Conservation (phyloP, 1,284 basidiomycete species). For the Apiotrichum sp. region DNA sequence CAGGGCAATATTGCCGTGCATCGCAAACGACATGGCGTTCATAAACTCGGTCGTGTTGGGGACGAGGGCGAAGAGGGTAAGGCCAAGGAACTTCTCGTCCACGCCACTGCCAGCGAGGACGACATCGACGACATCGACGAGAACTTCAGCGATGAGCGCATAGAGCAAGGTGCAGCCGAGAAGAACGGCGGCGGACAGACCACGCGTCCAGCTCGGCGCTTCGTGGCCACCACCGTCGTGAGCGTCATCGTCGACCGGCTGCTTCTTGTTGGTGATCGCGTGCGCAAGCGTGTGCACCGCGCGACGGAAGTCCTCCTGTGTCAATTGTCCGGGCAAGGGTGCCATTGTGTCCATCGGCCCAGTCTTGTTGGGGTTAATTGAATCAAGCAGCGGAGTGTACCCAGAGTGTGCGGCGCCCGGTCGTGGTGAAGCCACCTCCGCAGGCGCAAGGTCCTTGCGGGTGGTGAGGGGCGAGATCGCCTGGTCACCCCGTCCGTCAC, state of each 20-base stretch:
- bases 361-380: slow-evolving; percentile 49
- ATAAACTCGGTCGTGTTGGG: slow-evolving; percentile 99
- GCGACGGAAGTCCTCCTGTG: slow-evolving; percentile 78
- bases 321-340: slow-evolving; percentile 59
- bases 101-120: slow-evolving; percentile 88
- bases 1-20: slow-evolving; percentile 94
- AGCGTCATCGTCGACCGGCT: slow-evolving; percentile 8
- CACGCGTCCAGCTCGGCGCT: slow-evolving; percentile 89
- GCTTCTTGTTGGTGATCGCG: neutral
- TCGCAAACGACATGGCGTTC: slow-evolving; percentile 99
- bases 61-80: slow-evolving; percentile 93
- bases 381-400: slow-evolving; percentile 68
- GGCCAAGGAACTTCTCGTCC: slow-evolving; percentile 94
- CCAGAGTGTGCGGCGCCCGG: slow-evolving; percentile 14
- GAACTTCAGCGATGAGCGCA: slow-evolving; percentile 90
- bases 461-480: neutral
- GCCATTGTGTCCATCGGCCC: slow-evolving; percentile 24
- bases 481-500: neutral
- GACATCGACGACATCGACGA: slow-evolving; percentile 93
- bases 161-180: slow-evolving; percentile 89
- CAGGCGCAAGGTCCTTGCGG: neutral
- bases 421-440: neutral
- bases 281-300: slow-evolving; percentile 80
- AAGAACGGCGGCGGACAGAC: slow-evolving; percentile 76
- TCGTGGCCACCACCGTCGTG: slow-evolving; percentile 76